Evolutionary conservation across 306 rosid species (phyloP), one percentile per base, ranked within the genome.

Genomic region (Aeschynomene evenia): DNA sequence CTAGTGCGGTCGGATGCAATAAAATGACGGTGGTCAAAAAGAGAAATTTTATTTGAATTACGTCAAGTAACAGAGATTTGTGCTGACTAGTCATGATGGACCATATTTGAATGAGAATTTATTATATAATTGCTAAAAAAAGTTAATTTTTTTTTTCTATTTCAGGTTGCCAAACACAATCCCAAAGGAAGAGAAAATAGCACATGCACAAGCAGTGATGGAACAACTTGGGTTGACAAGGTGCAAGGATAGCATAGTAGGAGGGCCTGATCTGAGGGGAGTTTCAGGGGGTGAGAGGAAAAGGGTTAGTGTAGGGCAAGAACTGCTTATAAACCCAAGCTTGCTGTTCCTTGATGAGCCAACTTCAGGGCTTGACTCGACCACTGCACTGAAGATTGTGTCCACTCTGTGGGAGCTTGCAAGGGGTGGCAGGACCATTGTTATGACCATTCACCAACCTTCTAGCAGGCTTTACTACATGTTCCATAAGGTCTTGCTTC

Each of bases 271-370:
- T 0, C 0, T 79, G 2, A 85, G 95, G 15, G 96, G 97, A n/a
- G 61, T 91, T 68, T 91, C 96, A 0, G 93, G 94, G 1, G 97
- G 96, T 4, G 97, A 91, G 80, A 85, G 96, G 16, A 86, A 87
- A 63, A 87, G 96, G 75, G 94, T 91, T 45, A 91, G 96, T 33
- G 84, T 91, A 54, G 97, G 93, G 5, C 96, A 91, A 57, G 96
- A 88, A 67, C 61, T 91, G 81, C 82, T 91, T 7, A 75, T 87
- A 31, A 87, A 91, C 42, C 97, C 97, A 1, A 85, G 89, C 37
- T 71, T 91, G 72, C 74, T 91, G 72, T 71, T 91, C 26, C 61
- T 91, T 49, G 97, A 91, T 54, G 97, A 91, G 50, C 97, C 97
- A 1, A 88, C 96, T 0, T 91, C 97, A 0, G 96, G 96, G 2